phyloP scores from a whole-genome alignment of 2,329 filamentous ascomycete genomes.

The Diaporthe ilicicola region DNA sequence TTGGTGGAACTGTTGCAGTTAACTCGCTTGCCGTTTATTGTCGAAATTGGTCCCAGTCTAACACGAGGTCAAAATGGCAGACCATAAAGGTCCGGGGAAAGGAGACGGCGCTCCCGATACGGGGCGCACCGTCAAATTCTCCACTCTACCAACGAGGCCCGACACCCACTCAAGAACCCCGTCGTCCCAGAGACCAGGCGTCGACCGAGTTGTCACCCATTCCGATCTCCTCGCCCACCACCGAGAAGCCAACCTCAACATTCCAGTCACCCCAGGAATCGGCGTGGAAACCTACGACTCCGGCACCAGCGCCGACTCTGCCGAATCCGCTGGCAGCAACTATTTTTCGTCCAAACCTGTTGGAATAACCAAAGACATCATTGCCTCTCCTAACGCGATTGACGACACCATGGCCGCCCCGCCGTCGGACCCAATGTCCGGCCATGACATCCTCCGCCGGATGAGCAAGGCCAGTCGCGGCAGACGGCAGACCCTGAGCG shows the following conservation, averaged over 20 bases:
- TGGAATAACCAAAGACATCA: conserved; percentile 33
- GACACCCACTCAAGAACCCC: conserved; percentile 21
- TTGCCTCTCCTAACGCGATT: conserved; percentile 37
- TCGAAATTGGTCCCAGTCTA: conserved; percentile 21
- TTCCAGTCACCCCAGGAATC: conserved; percentile 54
- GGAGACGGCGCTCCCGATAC: conserved; percentile 31
- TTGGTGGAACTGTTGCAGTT: not conserved
- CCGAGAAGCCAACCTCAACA: conserved; percentile 42
- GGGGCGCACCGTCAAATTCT: conserved; percentile 32
- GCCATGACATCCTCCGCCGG: conserved; percentile 52
- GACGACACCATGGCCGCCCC: conserved; percentile 33
- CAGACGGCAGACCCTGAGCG: conserved; percentile 59
- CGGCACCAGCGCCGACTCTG: conserved; percentile 35
- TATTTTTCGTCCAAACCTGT: conserved; percentile 42
- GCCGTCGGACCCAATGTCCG: conserved; percentile 39
- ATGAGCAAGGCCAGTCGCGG: conserved; percentile 54
- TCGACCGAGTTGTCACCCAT: conserved; percentile 32
- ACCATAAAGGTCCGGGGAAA: conserved; percentile 29
- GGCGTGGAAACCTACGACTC: conserved; percentile 42
- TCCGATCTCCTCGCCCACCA: conserved; percentile 45
- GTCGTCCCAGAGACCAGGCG: conserved; percentile 21
- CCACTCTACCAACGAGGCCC: conserved; percentile 28
- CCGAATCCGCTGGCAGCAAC: conserved; percentile 32
- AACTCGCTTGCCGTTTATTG: not conserved
- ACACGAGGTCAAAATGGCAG: conserved; percentile 32